A percentile compares a stretch with the other conserved stretches of the same genome.
Conservation (phyloP, 2,329 filamentous ascomycete species). For the Mariannaea sp. region DNA sequence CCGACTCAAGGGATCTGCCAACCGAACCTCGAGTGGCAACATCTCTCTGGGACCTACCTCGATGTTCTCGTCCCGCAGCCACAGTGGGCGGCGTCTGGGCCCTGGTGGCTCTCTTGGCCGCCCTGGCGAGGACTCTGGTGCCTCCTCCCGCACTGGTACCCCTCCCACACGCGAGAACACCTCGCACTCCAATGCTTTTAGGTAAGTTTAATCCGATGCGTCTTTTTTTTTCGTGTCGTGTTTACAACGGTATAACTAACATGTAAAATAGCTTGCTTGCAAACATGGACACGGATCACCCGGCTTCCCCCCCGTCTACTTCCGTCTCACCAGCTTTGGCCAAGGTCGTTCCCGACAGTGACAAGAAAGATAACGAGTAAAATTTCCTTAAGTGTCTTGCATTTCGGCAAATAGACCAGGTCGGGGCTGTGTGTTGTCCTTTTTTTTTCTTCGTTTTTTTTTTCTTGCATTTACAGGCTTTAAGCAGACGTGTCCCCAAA, state of each 20-base stretch:
- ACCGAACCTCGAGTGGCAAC: constrained; percentile 65
- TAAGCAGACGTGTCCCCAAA: constrained; percentile 51
- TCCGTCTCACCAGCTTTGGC: constrained; percentile 68
- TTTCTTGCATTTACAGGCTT: constrained; percentile 57
- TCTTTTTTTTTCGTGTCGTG: neutral
- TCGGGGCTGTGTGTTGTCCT: constrained; percentile 41
- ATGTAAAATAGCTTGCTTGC: constrained; percentile 55
- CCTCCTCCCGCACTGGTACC: constrained; percentile 87
- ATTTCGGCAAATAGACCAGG: constrained; percentile 59
- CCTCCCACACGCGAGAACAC: constrained; percentile 67
- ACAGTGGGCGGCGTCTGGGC: constrained; percentile 82
- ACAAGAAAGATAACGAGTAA: constrained; percentile 58
- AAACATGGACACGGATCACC: constrained; percentile 66
- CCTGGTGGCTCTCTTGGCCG: constrained; percentile 74
- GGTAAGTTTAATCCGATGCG: constrained; percentile 67
- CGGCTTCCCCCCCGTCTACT: constrained; percentile 71
- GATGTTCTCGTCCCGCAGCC: constrained; percentile 87
- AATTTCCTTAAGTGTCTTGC: constrained; percentile 47
- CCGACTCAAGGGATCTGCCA: constrained; percentile 70
- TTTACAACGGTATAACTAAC: constrained; percentile 10
- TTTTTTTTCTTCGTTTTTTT: constrained; percentile 47
- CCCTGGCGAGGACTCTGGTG: constrained; percentile 81
- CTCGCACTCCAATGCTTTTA: constrained; percentile 87
- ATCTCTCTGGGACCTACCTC: constrained; percentile 79
- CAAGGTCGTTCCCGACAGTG: constrained; percentile 63